Base-by-base conservation (phyloP, 805 yeast genomes). In the Candida nitratophila region DNA sequence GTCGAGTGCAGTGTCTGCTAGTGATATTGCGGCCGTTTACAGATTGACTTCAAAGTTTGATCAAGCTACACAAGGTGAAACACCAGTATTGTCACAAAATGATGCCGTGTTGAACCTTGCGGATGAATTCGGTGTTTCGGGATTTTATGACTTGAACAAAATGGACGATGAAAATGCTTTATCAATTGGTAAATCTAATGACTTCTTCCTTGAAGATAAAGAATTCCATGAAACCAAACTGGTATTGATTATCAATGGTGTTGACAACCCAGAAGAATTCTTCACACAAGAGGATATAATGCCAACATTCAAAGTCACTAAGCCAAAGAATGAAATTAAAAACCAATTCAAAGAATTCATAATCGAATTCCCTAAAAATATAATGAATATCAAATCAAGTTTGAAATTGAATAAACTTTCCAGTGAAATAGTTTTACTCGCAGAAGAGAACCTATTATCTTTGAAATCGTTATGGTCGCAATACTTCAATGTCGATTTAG, bases 101-200 rank as follows among this genome's bases (percentile, higher is more conserved):
- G 69, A 68, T 41, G 70, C 76, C 2, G 55, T 65, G 29, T 54
- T 67, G 44, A 71, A 69, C 51, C 64, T 75, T 48, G 71, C 76
- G 33, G 77, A 73, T 50, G 66, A 64, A 44, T 63, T 71, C 42
- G 74, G 65, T 20, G 63, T 69, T 21, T 63, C 71, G 20, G 64
- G 62, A 20, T 56, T 57, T 46, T 68, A 65, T 49, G 52, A 58
- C 29, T 45, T 73, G 35, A 66, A 65, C 20, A 51, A 57, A n/a
- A 49, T 55, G 20, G 60, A 63, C 26, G 49, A 50, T 39, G 26
- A 42, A 8, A 44, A 44, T n/a, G 42, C 56, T 4, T 41, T 58
- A 17, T 46, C 52, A 3, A 19, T 57, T 20, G 58, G 57, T n/a
- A 54, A 55, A 22, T 30, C 40, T 11, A 42, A 32, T n/a, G 39